Conservation (phyloP, 1,284 basidiomycete species). For the Chondrostereum purpureum region DNA sequence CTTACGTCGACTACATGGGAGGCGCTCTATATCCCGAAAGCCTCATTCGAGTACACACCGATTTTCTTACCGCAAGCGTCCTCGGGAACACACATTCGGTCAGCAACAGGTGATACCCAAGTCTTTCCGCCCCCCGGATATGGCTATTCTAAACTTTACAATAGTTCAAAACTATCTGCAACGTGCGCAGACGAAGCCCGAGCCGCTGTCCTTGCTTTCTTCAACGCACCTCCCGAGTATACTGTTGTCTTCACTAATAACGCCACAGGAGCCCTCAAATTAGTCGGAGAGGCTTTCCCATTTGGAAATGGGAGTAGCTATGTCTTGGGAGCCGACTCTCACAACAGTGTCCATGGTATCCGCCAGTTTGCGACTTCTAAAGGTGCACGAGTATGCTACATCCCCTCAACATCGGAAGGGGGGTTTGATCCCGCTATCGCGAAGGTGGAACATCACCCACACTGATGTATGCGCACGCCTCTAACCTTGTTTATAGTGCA, state of each 20-base stretch:
- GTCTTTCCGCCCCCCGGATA: constrained; percentile 17
- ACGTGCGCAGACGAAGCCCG: constrained; percentile 63
- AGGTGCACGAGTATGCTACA: constrained; percentile 54
- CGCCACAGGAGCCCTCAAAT: constrained; percentile 71
- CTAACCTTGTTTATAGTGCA: constrained; percentile 25
- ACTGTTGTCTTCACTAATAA: constrained; percentile 79
- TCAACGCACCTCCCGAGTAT: constrained; percentile 64
- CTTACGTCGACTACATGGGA: constrained; percentile 81
- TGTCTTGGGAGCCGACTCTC: constrained; percentile 67
- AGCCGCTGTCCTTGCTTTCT: constrained; percentile 63
- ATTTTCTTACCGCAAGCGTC: constrained; percentile 57
- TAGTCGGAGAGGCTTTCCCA: constrained; percentile 75
- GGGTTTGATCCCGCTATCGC: constrained; percentile 52
- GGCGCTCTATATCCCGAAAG: constrained; percentile 71
- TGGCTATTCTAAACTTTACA: constrained; percentile 5
- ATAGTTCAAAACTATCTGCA: constrained; percentile 64
- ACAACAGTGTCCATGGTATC: constrained; percentile 82
- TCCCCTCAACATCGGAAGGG: constrained; percentile 55
- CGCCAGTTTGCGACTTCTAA: constrained; percentile 57
- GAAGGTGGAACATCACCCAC: constrained; percentile 51
- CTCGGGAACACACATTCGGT: constrained; percentile 80
- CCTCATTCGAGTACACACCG: constrained; percentile 59
- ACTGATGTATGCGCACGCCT: constrained; percentile 16
- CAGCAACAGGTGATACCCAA: constrained; percentile 55
- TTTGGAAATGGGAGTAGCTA: constrained; percentile 52